These are phyloP conservation scores for Bolboschoenus planiculmis DNA, from an alignment of 176 grass and related monocot species.

Conservation along the genomic window DNA sequence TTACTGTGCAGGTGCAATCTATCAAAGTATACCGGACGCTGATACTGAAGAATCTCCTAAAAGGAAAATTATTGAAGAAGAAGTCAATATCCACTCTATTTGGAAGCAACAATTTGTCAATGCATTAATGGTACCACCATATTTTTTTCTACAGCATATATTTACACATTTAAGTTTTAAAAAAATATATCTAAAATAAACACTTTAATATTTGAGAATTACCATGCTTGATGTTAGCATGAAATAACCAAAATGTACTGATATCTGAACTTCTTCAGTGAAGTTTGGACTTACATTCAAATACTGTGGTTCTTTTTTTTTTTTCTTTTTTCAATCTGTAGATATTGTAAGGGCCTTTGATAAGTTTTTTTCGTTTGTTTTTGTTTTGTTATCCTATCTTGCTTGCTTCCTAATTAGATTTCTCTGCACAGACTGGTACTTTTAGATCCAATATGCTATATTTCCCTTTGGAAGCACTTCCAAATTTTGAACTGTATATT, in stretches of 20 bases:
- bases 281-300: neutral
- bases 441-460: neutral
- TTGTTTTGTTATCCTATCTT: too few relatives aligned
- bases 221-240: neutral
- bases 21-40: slow-evolving; percentile 41
- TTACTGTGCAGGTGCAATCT: slow-evolving; percentile 20
- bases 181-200: neutral
- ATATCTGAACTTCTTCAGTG: neutral
- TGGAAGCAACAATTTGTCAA: slow-evolving; percentile 71
- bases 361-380: neutral
- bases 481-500: slow-evolving; percentile 1
- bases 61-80: neutral
- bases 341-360: neutral
- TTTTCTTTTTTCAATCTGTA: neutral
- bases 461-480: neutral
- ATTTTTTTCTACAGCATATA: neutral
- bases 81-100: slow-evolving; percentile 29
- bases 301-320: neutral
- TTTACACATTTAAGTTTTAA: neutral
- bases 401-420: too few relatives aligned
- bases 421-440: too few relatives aligned
- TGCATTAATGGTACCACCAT: slow-evolving; percentile 43
- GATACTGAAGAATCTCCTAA: slow-evolving; percentile 46
- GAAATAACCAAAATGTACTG: neutral
- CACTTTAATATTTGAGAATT: neutral